These are phyloP conservation scores for Trichopus zeylanicus DNA, from an alignment of 116 monocot genomes.

Conservation along the genomic window DNA sequence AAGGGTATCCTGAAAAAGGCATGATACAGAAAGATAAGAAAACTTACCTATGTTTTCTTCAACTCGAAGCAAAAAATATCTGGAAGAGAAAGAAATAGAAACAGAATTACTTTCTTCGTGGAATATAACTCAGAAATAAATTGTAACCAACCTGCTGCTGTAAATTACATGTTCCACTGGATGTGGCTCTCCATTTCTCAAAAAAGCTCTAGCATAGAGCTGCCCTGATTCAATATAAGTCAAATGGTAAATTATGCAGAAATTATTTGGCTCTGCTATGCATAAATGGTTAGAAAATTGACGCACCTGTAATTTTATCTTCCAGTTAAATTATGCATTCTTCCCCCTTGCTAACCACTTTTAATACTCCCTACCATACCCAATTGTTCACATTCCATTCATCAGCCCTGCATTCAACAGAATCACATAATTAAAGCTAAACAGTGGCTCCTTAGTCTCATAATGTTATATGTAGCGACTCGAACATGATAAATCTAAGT, in stretches of 20 bases:
- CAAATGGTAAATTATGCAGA: background rate
- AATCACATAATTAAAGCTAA: background rate
- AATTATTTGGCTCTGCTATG: background rate
- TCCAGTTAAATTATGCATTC: slow-evolving; percentile 88
- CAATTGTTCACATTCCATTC: slow-evolving; percentile 99
- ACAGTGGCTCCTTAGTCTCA: background rate
- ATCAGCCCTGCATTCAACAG: slow-evolving; percentile 62
- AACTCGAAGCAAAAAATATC: slow-evolving; percentile 95
- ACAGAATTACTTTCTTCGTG: background rate
- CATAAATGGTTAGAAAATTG: slow-evolving; percentile 1
- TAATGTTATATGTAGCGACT: background rate
- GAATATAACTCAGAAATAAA: background rate
- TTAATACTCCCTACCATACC: slow-evolving; percentile 88
- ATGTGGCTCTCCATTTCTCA: slow-evolving; percentile 82
- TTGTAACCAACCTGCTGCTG: slow-evolving; percentile 43
- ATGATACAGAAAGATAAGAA: background rate
- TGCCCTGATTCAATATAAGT: slow-evolving; percentile 47
- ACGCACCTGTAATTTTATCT: slow-evolving; percentile 76
- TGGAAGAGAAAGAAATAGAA: slow-evolving; percentile 28
- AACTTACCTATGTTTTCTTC: slow-evolving; percentile 89
- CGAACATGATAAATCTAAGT: background rate
- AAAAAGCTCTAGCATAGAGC: slow-evolving; percentile 88
- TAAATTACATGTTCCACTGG: slow-evolving; percentile 97
- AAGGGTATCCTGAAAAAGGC: background rate
- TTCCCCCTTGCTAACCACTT: slow-evolving; percentile 89